phyloP scores from a whole-genome alignment of 2,329 filamentous ascomycete genomes.

The Neocucurbitaria cava region DNA sequence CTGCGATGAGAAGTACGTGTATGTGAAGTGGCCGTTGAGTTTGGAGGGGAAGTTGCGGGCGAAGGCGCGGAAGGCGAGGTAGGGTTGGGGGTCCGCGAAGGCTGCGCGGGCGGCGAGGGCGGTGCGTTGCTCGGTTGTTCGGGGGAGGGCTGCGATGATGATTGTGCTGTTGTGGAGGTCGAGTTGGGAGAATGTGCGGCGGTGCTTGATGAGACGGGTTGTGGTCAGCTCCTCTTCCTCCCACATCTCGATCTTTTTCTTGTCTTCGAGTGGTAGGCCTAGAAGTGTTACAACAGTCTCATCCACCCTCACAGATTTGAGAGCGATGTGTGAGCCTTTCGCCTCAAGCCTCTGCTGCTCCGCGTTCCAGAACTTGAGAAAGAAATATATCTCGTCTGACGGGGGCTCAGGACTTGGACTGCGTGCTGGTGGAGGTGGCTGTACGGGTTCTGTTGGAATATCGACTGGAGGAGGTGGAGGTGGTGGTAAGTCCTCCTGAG shows the following conservation, averaged over 20 bases:
- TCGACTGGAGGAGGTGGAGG: slow-evolving; percentile 30
- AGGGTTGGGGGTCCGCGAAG: slow-evolving; percentile 48
- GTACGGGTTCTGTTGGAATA: slow-evolving; percentile 19
- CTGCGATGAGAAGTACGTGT: slow-evolving; percentile 62
- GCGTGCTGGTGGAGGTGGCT: slow-evolving; percentile 28
- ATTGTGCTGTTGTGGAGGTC: slow-evolving; percentile 42
- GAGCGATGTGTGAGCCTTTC: slow-evolving; percentile 41
- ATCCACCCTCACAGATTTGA: slow-evolving; percentile 43
- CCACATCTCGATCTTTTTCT: slow-evolving; percentile 57
- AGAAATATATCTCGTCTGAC: slow-evolving; percentile 49
- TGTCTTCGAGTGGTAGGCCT: slow-evolving; percentile 37
- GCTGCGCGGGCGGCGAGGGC: slow-evolving; percentile 41
- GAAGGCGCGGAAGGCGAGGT: slow-evolving; percentile 52
- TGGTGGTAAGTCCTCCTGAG: slow-evolving; percentile 37
- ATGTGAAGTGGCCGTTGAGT: slow-evolving; percentile 55
- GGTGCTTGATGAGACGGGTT: slow-evolving; percentile 36
- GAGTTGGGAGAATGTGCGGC: slow-evolving; percentile 42
- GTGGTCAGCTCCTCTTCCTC: slow-evolving; percentile 53
- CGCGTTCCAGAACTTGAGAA: slow-evolving; percentile 50
- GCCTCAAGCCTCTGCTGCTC: slow-evolving; percentile 44
- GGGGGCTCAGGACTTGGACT: slow-evolving; percentile 28
- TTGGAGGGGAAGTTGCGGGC: slow-evolving; percentile 53
- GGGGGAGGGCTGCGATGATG: slow-evolving; percentile 40
- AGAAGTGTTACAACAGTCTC: slow-evolving; percentile 40
- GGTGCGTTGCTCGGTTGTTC: slow-evolving; percentile 37